phyloP scores from a whole-genome alignment of 2,329 filamentous ascomycete species.

The Fusarium tupiense region DNA sequence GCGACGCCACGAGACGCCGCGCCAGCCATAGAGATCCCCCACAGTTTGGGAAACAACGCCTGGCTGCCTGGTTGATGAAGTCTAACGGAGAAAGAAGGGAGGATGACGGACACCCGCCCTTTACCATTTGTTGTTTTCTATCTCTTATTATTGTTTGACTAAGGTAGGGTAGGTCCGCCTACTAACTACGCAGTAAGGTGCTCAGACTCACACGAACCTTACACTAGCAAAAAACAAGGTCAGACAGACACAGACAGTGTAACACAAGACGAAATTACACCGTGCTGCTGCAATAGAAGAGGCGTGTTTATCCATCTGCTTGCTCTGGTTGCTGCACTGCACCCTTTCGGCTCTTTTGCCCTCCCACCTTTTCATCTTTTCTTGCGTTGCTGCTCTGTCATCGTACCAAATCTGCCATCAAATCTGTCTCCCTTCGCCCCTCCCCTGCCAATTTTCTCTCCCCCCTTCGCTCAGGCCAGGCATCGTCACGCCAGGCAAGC shows the following conservation, averaged over 20 bases:
- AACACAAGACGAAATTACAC: background rate
- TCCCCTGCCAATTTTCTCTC: constrained; percentile 26
- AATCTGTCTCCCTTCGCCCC: constrained; percentile 40
- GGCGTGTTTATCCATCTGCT: constrained; percentile 23
- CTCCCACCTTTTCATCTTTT: constrained; percentile 25
- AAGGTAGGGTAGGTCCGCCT: background rate
- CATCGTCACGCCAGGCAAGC: constrained; percentile 33
- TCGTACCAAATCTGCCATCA: constrained; percentile 21
- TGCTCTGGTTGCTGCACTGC: constrained; percentile 8
- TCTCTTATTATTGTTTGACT: background rate
- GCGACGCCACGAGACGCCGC: constrained; percentile 32
- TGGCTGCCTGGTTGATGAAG: background rate
- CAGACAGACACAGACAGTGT: background rate
- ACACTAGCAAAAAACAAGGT: background rate
- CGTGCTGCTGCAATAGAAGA: constrained; percentile 15
- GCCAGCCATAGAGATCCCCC: constrained; percentile 26
- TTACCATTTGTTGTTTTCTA: constrained; percentile 5
- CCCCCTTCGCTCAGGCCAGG: constrained; percentile 9
- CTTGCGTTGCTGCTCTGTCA: constrained; percentile 4
- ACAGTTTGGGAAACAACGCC: background rate
- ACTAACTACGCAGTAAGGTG: background rate
- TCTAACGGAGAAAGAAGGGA: constrained; percentile 2
- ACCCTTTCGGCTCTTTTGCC: constrained; percentile 33
- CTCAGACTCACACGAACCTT: constrained; percentile 15
- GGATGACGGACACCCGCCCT: constrained; percentile 24